Percentiles rank a stretch among this genome's conserved stretches.
These are phyloP conservation scores for Lumnitzera littorea DNA, from an alignment of 345 rosid species.

Conservation along the genomic window DNA sequence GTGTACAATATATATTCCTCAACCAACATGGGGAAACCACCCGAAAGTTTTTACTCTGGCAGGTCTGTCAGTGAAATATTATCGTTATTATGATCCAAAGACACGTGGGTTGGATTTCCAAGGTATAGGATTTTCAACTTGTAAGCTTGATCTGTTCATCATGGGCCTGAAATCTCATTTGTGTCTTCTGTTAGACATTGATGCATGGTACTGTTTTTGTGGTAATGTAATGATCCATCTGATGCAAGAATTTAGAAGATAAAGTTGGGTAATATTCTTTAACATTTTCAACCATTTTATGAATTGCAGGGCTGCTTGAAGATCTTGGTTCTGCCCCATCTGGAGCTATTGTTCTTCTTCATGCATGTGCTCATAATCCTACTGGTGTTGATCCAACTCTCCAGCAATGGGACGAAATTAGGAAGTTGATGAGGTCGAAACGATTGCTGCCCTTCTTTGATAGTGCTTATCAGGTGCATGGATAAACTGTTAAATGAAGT, in stretches of 20 bases:
- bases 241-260: not conserved
- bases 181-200: no score
- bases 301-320: conserved; percentile 58
- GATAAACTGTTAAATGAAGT: not conserved
- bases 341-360: conserved; percentile 84
- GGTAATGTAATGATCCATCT: not conserved
- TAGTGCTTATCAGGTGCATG: conserved; percentile 82
- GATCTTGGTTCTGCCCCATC: conserved; percentile 85
- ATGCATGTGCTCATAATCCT: conserved; percentile 99
- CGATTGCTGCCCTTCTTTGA: conserved; percentile 85
- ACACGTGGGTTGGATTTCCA: conserved; percentile 73
- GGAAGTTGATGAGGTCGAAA: conserved; percentile 69
- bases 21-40: conserved; percentile 92
- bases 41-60: conserved; percentile 60
- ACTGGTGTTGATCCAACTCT: conserved; percentile 92
- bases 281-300: conserved; percentile 3
- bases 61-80: conserved; percentile 64
- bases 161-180: no score
- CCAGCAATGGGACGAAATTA: conserved; percentile 86
- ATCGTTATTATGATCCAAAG: conserved; percentile 74
- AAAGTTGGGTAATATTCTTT: not conserved
- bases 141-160: no score
- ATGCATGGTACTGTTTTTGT: no score
- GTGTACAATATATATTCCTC: conserved; percentile 66
- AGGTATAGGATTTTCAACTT: conserved; percentile 25